Evolutionary conservation across 148 eudicot genomes (phyloP), one percentile per base, ranked within the genome.

Genomic region (Cornus florida): DNA sequence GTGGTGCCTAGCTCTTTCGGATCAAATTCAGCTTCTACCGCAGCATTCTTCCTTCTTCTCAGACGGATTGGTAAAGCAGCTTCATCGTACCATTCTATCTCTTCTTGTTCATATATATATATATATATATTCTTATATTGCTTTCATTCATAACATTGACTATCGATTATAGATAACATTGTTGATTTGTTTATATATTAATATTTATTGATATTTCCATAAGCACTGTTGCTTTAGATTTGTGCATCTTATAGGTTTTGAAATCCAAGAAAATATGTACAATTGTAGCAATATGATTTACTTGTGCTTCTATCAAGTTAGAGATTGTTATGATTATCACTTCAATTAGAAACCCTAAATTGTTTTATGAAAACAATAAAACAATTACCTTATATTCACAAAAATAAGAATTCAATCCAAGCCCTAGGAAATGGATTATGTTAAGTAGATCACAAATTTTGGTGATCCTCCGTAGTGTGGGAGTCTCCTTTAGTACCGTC

Each of bases 401-500:
- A 7, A 39, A 39, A 7, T 39, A 39, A 4, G 43, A 39, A 39
- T 39, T 4, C 43, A 7, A 39, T 4, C 43, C 43, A 39, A 39
- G 43, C 43, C 7, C 43, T 39, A 0, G 43, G 7, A 39, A 39
- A 0, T 39, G 43, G 43, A 39, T 39, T 39, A 4, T 39, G 43
- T 39, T 39, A 39, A 39, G 5, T 39, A 7, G 7, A 39, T 39
- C 43, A 39, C 7, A 28, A 39, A 7, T 39, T 39, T 39, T 7
- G 5, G 5, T 4, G 43, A 39, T 39, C 43, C 60, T 16, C 60
- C 60, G 3, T 39, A 16, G 12, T 1, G 6, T 3, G 19, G 60
- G 60, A 10, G 60, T 10, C 60, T 10, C 13, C 19, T 86, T 76
- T 80, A 82, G 41, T 80, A 73, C 84, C 74, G 50, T 75, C 73